A percentile compares a stretch with the other conserved stretches of the same genome.
phyloP scores from a whole-genome alignment of 2,329 filamentous ascomycete species.

The Sarocladium strictum region DNA sequence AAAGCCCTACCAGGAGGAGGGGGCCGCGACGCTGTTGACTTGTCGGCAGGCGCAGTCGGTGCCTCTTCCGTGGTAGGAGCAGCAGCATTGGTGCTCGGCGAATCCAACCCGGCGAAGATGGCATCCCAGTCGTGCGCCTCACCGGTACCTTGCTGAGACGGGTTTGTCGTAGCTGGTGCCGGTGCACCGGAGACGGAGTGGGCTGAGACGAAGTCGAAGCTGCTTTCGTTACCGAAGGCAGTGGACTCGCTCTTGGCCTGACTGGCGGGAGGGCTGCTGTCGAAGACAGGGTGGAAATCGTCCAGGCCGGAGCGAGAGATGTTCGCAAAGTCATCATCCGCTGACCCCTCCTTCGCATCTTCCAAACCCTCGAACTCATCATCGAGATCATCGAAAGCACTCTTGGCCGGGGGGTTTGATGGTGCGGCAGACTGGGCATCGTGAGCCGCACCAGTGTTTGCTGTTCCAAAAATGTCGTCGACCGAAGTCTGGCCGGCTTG shows the following conservation, averaged over 20 bases:
- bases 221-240: slow-evolving; percentile 48
- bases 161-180: slow-evolving; percentile 32
- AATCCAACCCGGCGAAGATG: slow-evolving; percentile 78
- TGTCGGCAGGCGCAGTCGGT: slow-evolving; percentile 11
- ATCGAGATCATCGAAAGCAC: slow-evolving; percentile 69
- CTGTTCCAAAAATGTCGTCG: slow-evolving; percentile 38
- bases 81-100: slow-evolving; percentile 30
- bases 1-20: slow-evolving; percentile 55
- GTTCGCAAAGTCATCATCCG: slow-evolving; percentile 73
- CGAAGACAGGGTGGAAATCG: slow-evolving; percentile 78
- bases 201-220: slow-evolving; percentile 51
- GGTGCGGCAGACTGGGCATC: slow-evolving; percentile 24
- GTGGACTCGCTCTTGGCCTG: slow-evolving; percentile 48
- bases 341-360: slow-evolving; percentile 75
- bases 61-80: slow-evolving; percentile 11
- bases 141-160: slow-evolving; percentile 27
- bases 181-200: slow-evolving; percentile 24
- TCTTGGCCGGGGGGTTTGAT: slow-evolving; percentile 31
- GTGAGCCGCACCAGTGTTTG: slow-evolving; percentile 19
- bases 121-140: slow-evolving; percentile 85
- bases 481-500: slow-evolving; percentile 21
- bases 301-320: slow-evolving; percentile 65
- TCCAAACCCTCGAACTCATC: slow-evolving; percentile 77
- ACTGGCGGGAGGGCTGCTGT: slow-evolving; percentile 57
- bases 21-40: slow-evolving; percentile 18